Evolutionary conservation across 176 grass and related monocot species (phyloP).

Genomic region (Ensete ventricosum): DNA sequence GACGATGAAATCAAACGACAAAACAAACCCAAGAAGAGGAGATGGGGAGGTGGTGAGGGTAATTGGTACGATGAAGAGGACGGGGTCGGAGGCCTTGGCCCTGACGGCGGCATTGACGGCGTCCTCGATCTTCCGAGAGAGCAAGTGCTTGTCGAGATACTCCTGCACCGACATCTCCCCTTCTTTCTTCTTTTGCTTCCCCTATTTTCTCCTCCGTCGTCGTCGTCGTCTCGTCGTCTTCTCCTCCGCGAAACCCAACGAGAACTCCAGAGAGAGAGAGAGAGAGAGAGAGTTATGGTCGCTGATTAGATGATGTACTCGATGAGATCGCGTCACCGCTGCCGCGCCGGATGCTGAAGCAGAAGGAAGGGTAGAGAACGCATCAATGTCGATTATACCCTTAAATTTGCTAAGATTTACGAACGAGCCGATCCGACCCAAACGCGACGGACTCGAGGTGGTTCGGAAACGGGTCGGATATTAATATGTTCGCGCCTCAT

Average conservation of each 20-base stretch:
- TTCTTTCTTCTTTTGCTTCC: not conserved
- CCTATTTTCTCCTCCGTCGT: not conserved
- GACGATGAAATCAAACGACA: not conserved
- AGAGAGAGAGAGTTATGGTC: not conserved
- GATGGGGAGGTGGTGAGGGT: not conserved
- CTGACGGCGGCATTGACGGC: slow-evolving; percentile 96
- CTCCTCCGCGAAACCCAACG: not conserved
- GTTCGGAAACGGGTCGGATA: no score
- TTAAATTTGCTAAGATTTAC: not conserved
- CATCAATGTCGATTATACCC: not conserved
- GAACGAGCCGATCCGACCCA: not conserved
- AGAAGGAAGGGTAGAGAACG: not conserved
- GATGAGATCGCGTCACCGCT: no score
- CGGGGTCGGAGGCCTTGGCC: slow-evolving; percentile 62
- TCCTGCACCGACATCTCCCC: slow-evolving; percentile 80
- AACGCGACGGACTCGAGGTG: not conserved
- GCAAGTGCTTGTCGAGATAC: slow-evolving; percentile 80
- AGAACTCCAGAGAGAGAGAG: not conserved
- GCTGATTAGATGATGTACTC: not conserved
- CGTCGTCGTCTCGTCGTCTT: not conserved
- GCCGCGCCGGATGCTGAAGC: not conserved
- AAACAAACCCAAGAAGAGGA: not conserved
- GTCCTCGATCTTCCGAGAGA: slow-evolving; percentile 93
- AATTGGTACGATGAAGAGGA: slow-evolving; percentile 56
- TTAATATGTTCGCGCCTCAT: no score